A percentile compares a stretch with the other conserved stretches of the same genome.
These are phyloP conservation scores for Lycium ferocissimum DNA, from an alignment of 257 asterid genomes.

Conservation along the genomic window DNA sequence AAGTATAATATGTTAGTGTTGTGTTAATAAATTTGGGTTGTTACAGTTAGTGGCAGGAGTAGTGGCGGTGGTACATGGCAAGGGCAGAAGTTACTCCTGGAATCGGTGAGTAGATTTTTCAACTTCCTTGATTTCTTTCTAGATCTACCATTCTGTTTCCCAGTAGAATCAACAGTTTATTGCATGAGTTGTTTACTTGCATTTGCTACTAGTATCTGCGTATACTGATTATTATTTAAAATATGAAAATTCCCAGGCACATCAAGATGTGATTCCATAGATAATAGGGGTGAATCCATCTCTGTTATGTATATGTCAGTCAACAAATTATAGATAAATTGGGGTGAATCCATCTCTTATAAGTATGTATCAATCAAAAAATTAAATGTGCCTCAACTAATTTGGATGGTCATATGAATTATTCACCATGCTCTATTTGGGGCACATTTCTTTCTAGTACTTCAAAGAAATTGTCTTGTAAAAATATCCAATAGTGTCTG, in stretches of 20 bases:
- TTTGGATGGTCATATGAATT: background rate
- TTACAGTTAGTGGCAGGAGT: constrained; percentile 77
- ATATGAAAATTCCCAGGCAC: background rate
- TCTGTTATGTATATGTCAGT: background rate
- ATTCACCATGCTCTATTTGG: background rate
- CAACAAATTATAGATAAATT: too few relatives aligned
- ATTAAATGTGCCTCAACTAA: background rate
- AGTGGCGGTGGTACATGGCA: constrained; percentile 61
- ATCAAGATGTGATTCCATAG: constrained; percentile 8
- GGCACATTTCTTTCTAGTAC: background rate
- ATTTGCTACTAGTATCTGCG: background rate
- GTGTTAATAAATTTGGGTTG: constrained; percentile 90
- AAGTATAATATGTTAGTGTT: constrained; percentile 84
- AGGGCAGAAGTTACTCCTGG: constrained; percentile 69
- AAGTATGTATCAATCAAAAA: background rate
- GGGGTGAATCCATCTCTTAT: too few relatives aligned
- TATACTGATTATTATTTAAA: background rate
- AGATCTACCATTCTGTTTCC: background rate
- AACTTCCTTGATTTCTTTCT: background rate
- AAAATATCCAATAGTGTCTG: background rate
- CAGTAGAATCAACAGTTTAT: background rate
- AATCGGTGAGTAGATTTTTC: constrained; percentile 67
- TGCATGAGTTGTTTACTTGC: constrained; percentile 14
- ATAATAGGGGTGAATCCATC: background rate
- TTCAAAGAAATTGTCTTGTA: background rate